Base-by-base conservation (phyloP, 1,139 yeast genomes). In the Scheffersomyces titani region DNA sequence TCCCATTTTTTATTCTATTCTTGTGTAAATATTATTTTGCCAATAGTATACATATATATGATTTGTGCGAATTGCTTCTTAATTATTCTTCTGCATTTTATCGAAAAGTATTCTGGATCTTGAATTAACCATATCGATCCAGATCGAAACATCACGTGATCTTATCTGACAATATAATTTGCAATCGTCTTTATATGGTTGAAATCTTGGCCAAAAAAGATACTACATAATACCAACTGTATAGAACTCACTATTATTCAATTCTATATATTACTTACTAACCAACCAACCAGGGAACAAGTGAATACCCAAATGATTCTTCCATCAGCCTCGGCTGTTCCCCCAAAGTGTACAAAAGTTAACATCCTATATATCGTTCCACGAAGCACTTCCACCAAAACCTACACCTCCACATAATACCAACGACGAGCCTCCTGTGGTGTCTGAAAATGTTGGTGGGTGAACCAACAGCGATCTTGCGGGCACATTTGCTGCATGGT, bases 381-480 rank as follows among this genome's bases (percentile, higher is more conserved):
- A 72, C 52, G 70, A 67, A 51, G 73, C 69, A 55, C 65, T 52
- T 36, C 67, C 67, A 0, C 72, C 74, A 52, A 63, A 61, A 2
- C 68, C 67, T 6, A 63, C 65, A 13, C 72, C 73, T 1, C 77
- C 77, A 58, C 77, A 74, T 61, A 73, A 61, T 1, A 74, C 67
- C 45, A 73, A 63, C 7, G 76, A 72, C 18, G 63, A 61, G 19
- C 56, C 54, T 1, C 63, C 62, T 19, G 59, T 57, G 21, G 61
- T 59, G 30, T 63, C 65, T 2, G 65, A 61, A 49, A 63, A 59
- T 4, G 61, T 55, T 48, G 62, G 56, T 44, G 57, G 60, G 5
- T 59, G 51, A 9, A 54, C 55, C 16, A 46, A 46, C n/a, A 20
- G n/a, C 13, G 49, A 16, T 19, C 22, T 46, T n/a, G 20, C 22